phyloP scores from a whole-genome alignment of 306 rosid genomes.

The Cicer bijugum region DNA sequence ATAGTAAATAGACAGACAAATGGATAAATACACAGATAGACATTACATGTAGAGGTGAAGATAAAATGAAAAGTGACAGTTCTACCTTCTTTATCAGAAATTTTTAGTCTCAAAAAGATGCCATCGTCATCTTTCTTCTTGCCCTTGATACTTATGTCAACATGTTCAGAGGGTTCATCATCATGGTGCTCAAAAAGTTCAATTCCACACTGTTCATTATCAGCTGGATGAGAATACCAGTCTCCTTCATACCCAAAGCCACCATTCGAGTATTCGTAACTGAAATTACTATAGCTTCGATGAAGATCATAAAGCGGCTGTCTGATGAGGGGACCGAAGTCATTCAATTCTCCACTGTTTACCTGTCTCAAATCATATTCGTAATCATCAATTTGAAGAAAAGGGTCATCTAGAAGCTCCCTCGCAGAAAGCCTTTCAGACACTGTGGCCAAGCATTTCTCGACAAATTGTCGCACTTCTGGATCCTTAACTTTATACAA shows the following conservation, averaged over 20 bases:
- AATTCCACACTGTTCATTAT: constrained; percentile 66
- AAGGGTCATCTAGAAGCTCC: constrained; percentile 85
- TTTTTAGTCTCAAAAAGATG: constrained; percentile 80
- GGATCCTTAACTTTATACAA: constrained; percentile 89
- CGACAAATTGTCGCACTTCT: constrained; percentile 79
- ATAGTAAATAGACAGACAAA: not conserved
- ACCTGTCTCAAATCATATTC: constrained; percentile 59
- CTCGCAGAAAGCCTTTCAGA: constrained; percentile 80
- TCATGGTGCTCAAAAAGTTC: constrained; percentile 81
- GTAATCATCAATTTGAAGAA: constrained; percentile 68
- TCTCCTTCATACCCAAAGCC: constrained; percentile 63
- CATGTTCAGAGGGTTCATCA: constrained; percentile 69
- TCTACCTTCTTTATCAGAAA: constrained; percentile 90
- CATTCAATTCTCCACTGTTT: constrained; percentile 54
- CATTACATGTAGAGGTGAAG: not conserved
- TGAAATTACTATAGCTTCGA: constrained; percentile 53
- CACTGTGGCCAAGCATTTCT: constrained; percentile 91
- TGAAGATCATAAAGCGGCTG: constrained; percentile 64
- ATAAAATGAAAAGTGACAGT: constrained; percentile 29
- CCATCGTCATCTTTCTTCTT: constrained; percentile 73
- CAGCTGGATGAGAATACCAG: constrained; percentile 60
- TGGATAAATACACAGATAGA: not conserved
- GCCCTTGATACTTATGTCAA: constrained; percentile 81
- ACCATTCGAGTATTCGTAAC: constrained; percentile 60
- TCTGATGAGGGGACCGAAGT: constrained; percentile 50